phyloP scores from a whole-genome alignment of 257 asterid species.

The Gentiana straminea region DNA sequence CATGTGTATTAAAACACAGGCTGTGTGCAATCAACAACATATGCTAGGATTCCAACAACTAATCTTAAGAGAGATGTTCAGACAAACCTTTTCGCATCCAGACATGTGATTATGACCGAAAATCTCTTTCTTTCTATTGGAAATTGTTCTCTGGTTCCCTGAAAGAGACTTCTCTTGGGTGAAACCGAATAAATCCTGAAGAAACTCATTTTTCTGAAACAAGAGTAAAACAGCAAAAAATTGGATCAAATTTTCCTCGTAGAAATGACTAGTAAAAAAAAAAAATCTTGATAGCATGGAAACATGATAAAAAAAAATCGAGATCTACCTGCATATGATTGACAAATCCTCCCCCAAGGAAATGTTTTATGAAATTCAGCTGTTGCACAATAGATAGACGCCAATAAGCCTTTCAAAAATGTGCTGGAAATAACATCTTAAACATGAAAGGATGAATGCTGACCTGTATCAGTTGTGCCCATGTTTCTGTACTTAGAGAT shows the following conservation, averaged over 20 bases:
- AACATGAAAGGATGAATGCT: conserved; percentile 7
- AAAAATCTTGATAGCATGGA: neutral
- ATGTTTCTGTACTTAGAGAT: conserved; percentile 43
- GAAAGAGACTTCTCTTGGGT: conserved; percentile 50
- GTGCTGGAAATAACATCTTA: neutral
- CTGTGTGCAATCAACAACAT: no score
- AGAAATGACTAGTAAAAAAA: neutral
- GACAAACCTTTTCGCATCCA: conserved; percentile 51
- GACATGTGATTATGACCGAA: conserved; percentile 29
- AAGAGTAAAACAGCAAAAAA: neutral
- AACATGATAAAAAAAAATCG: neutral
- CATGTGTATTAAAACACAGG: no score
- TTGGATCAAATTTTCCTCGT: neutral
- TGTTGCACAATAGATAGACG: conserved; percentile 15
- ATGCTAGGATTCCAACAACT: neutral
- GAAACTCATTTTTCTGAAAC: conserved; percentile 75
- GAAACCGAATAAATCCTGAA: conserved; percentile 78
- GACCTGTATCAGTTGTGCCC: conserved; percentile 86
- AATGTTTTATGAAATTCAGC: conserved; percentile 83
- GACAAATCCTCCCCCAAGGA: conserved; percentile 96
- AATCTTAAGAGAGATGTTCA: neutral
- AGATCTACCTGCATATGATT: conserved; percentile 85
- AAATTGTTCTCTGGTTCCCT: conserved; percentile 16
- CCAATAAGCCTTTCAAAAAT: conserved; percentile 2
- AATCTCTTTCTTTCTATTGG: no score